Base-by-base conservation (phyloP, 2,329 filamentous ascomycete species). In the Didymellaceae sp. region DNA sequence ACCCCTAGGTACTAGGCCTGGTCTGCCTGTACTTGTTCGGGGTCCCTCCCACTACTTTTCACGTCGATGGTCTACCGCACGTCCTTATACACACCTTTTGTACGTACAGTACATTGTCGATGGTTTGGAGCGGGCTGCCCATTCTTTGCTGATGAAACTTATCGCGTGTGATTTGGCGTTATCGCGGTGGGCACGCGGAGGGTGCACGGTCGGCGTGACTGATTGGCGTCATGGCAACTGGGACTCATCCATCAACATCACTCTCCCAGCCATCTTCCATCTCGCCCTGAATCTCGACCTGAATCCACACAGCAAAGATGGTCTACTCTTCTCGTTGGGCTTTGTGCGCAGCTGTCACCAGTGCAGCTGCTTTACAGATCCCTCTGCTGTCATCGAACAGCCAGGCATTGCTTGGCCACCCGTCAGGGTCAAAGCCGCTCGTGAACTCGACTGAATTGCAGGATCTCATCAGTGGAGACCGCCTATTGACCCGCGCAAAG, bases 361-460 rank as follows among this genome's bases (percentile, higher is more conserved):
- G 64, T 34, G 65, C 62, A 7, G 39, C 60, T 10, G 67, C 65
- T 14, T 52, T 68, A 6, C 69, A 71, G 43, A 54, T 71, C 3
- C 69, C 69, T 1, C 52, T 72, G 5, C 54, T 72, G 3, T 64
- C 61, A 2, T 57, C 61, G 4, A 55, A 45, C 46, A 48, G 54
- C 28, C 67, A 70, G 43, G 57, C 59, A 24, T 54, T 60, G 11
- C 52, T 70, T 18, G 59, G 61, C 7, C 52, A 60, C 43, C 45
- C 54, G 13, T 45, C 58, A 30, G 66, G 62, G 7, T 57, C 58
- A 21, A 70, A 70, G 42, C 68, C 68, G 24, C 45, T 70, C 20
- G 62, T 72, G 58, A 65, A 71, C 46, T 70, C 69, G 3, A 61
- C 67, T 9, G 68, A 63, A 37, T 61, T 74, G 18, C 70, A 73